A percentile compares a stretch with the other conserved stretches of the same genome.
These are phyloP conservation scores for Arthrobotrys entomopaga DNA, from an alignment of 2,329 filamentous ascomycete genomes.

Conservation along the genomic window DNA sequence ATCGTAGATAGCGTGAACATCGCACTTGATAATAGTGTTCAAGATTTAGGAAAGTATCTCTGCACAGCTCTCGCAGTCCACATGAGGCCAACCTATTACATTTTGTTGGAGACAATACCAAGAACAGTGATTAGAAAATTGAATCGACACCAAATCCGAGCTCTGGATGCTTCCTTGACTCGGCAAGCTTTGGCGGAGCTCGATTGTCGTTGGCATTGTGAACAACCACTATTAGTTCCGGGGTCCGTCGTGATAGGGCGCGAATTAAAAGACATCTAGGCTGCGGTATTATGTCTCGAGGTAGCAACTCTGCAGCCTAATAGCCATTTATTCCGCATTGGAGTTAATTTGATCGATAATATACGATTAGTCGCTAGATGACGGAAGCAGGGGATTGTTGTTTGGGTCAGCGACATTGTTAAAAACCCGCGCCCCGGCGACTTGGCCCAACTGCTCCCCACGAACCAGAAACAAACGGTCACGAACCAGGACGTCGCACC, in stretches of 20 bases:
- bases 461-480: neutral
- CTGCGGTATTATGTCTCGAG: neutral
- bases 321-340: conserved; percentile 60
- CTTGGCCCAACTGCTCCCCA: neutral
- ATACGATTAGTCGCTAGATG: conserved; percentile 66
- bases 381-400: neutral
- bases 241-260: neutral
- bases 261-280: neutral
- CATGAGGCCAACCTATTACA: neutral
- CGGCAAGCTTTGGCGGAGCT: neutral
- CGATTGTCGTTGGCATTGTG: too few relatives aligned
- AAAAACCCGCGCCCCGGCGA: neutral
- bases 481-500: neutral
- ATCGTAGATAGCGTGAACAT: neutral
- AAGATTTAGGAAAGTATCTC: neutral
- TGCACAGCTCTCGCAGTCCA: neutral
- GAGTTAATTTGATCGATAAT: conserved; percentile 62
- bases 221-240: too few relatives aligned
- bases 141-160: neutral
- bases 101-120: neutral
- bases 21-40: neutral
- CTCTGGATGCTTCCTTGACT: neutral
- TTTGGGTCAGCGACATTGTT: neutral
- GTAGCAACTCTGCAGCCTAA: neutral
- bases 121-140: neutral